Base-by-base conservation (phyloP, 139 green algal genomes). In the Picochlorum sp. region DNA sequence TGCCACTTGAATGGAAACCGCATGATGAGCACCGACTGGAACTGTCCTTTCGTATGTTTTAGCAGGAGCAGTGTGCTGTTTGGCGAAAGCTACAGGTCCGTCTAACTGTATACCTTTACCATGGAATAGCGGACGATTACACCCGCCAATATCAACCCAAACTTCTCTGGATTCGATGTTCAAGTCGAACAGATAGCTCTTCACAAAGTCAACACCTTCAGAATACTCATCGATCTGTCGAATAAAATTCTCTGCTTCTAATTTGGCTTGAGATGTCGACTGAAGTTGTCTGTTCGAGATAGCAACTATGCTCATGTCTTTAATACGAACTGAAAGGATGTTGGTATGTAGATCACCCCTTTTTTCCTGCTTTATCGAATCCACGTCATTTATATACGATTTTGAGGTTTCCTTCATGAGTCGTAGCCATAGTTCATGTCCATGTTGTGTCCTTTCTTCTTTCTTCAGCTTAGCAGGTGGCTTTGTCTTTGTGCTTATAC, bases 51-150 rank as follows among this genome's bases (percentile, higher is more conserved):
- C 6, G 33, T 13, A 9, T 24, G 45, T 28, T 51, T 35, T 0
- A 75, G 52, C 78, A 10, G 76, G 59, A 49, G 69, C 74, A 7
- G 65, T 74, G 37, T 71, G 43, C 63, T 89, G 82, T 29, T 79
- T 66, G 1, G 70, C 79, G 0, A 81, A 49, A 25, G 79, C 77
- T 4, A 83, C 47, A 20, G 68, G 50, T 12, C 82, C 82, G 2
- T 40, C 63, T 2, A 79, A 50, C 0, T 47, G 33, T 9, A 69
- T 33, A 18, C 22, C 20, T 3, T 32, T 41, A 4, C 71, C 58
- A 14, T 41, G 43, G 7, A 72, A 63, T 1, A 81, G 39, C 16
- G 76, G 72, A 24, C 0, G 8, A n/a, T 47, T 47, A 47, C 39
- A 24, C 10, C 39, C 39, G 7, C 39, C 39, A 24, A 47, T 47